Conservation (phyloP, 495 filamentous ascomycete species). For the Podospora australis region DNA sequence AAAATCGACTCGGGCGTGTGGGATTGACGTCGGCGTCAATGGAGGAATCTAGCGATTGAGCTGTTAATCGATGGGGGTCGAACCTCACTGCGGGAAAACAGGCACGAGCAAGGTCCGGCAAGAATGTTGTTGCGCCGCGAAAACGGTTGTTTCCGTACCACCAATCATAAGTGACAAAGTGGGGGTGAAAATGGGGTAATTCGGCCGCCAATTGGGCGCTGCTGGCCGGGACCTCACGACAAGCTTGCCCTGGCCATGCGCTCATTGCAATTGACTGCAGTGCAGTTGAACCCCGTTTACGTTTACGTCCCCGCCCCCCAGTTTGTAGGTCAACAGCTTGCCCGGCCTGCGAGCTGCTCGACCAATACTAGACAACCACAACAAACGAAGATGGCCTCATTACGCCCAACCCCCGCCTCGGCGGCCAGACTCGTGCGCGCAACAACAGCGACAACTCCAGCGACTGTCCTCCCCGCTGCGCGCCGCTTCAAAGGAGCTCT, state of each 20-base stretch:
- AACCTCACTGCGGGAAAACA: slow-evolving; percentile 20
- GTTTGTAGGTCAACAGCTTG: no score
- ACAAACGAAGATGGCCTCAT: slow-evolving; percentile 32
- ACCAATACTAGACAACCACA: slow-evolving; percentile 10
- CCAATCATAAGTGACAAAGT: slow-evolving; percentile 19
- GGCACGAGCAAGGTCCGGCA: slow-evolving; percentile 19
- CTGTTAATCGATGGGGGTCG: slow-evolving; percentile 21
- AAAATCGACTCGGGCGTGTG: neutral
- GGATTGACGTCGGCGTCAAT: neutral
- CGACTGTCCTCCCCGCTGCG: slow-evolving; percentile 32
- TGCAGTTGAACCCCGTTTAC: no score
- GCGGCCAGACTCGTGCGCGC: slow-evolving; percentile 40
- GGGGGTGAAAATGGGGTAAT: slow-evolving; percentile 8
- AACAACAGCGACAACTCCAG: slow-evolving; percentile 28
- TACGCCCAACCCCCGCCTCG: slow-evolving; percentile 31
- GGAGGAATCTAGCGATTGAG: slow-evolving; percentile 18
- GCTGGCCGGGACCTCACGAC: slow-evolving; percentile 10
- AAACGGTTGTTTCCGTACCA: slow-evolving; percentile 21
- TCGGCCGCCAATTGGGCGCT: neutral
- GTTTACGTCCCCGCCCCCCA: no score
- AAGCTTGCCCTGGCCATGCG: no score
- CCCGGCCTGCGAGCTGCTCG: no score
- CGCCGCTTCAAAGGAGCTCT: no score
- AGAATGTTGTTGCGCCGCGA: slow-evolving; percentile 29
- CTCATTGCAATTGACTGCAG: no score